These are phyloP conservation scores for Pharnaceum exiguum DNA, from an alignment of 148 eudicot genomes.

Conservation along the genomic window DNA sequence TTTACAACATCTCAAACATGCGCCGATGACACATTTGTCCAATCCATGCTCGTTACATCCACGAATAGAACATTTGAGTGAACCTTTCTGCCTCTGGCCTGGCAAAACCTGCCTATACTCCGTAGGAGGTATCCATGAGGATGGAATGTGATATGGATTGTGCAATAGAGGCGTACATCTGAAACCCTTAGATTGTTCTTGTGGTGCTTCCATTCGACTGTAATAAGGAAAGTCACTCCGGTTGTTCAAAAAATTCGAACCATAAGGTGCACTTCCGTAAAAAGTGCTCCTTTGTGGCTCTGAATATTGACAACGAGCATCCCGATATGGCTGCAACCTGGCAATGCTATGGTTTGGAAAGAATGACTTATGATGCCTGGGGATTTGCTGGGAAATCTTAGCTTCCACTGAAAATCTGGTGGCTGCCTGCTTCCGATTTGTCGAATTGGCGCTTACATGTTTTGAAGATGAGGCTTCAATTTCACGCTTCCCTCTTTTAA, in stretches of 20 bases:
- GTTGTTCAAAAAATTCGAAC: not conserved
- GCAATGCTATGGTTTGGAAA: slow-evolving; percentile 1
- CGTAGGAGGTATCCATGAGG: not conserved
- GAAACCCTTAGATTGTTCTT: not conserved
- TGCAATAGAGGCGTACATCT: not conserved
- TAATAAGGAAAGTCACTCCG: slow-evolving; percentile 5
- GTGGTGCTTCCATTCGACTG: slow-evolving; percentile 2
- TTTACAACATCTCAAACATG: slow-evolving; percentile 34
- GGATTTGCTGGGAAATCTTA: slow-evolving; percentile 13
- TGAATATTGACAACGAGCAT: slow-evolving; percentile 26
- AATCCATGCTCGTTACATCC: slow-evolving; percentile 28
- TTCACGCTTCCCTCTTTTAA: slow-evolving; percentile 20
- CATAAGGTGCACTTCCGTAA: slow-evolving; percentile 16
- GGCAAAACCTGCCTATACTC: slow-evolving; percentile 3
- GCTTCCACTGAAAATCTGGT: not conserved
- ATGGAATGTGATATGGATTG: slow-evolving; percentile 3
- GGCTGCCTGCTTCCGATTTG: slow-evolving; percentile 8
- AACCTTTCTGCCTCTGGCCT: slow-evolving; percentile 6
- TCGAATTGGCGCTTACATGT: slow-evolving; percentile 5
- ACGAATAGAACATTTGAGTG: slow-evolving; percentile 13
- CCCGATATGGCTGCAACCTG: slow-evolving; percentile 4
- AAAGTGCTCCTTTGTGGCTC: slow-evolving; percentile 11
- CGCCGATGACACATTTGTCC: slow-evolving; percentile 22
- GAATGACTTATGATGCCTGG: slow-evolving; percentile 12
- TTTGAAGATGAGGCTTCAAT: slow-evolving; percentile 9